Evolutionary conservation across 2,329 filamentous ascomycete species (phyloP).

Genomic region (Colletotrichum limetticola): DNA sequence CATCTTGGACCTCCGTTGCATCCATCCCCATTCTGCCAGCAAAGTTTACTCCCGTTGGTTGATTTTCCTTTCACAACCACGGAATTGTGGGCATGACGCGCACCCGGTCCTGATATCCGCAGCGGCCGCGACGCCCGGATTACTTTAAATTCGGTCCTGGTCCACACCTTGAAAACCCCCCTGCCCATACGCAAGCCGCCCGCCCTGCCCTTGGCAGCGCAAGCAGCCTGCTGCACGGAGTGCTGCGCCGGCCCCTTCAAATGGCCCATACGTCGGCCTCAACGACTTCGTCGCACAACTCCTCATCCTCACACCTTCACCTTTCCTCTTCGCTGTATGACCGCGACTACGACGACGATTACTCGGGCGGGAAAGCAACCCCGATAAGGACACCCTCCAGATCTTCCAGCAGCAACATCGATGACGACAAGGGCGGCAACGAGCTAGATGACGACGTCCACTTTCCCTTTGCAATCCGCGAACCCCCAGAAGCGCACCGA

Average conservation of each 20-base stretch:
- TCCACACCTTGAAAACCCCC: background rate
- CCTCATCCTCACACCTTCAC: background rate
- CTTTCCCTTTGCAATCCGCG: slow-evolving; percentile 2
- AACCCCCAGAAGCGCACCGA: slow-evolving; percentile 26
- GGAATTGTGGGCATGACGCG: slow-evolving; percentile 23
- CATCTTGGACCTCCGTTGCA: background rate
- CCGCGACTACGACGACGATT: background rate
- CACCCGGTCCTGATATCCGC: slow-evolving; percentile 23
- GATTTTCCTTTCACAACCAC: background rate
- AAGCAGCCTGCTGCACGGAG: background rate
- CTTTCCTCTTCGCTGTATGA: background rate
- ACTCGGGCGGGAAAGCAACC: slow-evolving; percentile 26
- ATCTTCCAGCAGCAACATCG: slow-evolving; percentile 25
- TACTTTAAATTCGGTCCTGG: slow-evolving; percentile 18
- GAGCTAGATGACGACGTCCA: slow-evolving; percentile 24
- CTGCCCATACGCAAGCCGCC: background rate
- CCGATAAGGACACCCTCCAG: slow-evolving; percentile 33
- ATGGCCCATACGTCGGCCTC: slow-evolving; percentile 29
- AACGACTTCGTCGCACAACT: slow-evolving; percentile 21
- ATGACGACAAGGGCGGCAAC: background rate
- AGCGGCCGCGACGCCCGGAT: slow-evolving; percentile 22
- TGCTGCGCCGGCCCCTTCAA: slow-evolving; percentile 1
- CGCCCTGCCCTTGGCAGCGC: slow-evolving; percentile 2
- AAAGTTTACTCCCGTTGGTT: slow-evolving; percentile 2
- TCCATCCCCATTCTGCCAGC: background rate